Evolutionary conservation across 495 filamentous ascomycete species (phyloP).

Genomic region (Podospora conica): DNA sequence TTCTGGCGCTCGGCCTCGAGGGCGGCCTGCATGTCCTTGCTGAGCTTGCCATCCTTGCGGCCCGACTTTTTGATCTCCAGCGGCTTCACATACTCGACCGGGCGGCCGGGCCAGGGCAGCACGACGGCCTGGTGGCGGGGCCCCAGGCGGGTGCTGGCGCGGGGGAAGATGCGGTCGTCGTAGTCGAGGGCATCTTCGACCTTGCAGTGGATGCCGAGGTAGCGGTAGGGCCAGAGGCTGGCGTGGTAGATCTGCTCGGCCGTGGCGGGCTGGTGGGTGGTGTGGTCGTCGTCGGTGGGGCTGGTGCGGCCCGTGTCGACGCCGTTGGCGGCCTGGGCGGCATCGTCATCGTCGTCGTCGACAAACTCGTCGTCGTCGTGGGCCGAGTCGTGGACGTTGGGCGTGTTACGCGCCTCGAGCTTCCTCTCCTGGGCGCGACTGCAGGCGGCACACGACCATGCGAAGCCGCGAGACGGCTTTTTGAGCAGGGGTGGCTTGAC

Average conservation of each 20-base stretch:
- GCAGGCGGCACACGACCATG: constrained; percentile 95
- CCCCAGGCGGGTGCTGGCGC: constrained; percentile 87
- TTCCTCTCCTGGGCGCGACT: constrained; percentile 89
- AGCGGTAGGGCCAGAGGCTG: constrained; percentile 92
- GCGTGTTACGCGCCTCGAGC: constrained; percentile 84
- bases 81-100: constrained; percentile 85
- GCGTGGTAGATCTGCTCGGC: constrained; percentile 87
- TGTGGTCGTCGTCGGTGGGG: constrained; percentile 47
- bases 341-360: constrained; percentile 79
- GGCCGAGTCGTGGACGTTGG: constrained; percentile 44
- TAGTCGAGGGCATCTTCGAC: constrained; percentile 96
- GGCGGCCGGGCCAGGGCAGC: constrained; percentile 71
- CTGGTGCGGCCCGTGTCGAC: constrained; percentile 54
- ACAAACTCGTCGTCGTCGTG: constrained; percentile 32
- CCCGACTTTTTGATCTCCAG: constrained; percentile 69
- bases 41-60: constrained; percentile 60
- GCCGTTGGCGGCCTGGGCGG: constrained; percentile 70
- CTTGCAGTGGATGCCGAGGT: constrained; percentile 90
- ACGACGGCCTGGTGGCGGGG: constrained; percentile 89
- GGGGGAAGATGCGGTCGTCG: constrained; percentile 95
- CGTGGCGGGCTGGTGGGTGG: constrained; percentile 63
- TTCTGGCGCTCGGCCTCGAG: constrained; percentile 73
- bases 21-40: constrained; percentile 72
- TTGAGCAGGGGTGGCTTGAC: constrained; percentile 88
- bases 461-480: constrained; percentile 96